These are phyloP conservation scores for Synchytrium microbalum DNA, from an alignment of 371 early-diverging fungal species.

Conservation along the genomic window DNA sequence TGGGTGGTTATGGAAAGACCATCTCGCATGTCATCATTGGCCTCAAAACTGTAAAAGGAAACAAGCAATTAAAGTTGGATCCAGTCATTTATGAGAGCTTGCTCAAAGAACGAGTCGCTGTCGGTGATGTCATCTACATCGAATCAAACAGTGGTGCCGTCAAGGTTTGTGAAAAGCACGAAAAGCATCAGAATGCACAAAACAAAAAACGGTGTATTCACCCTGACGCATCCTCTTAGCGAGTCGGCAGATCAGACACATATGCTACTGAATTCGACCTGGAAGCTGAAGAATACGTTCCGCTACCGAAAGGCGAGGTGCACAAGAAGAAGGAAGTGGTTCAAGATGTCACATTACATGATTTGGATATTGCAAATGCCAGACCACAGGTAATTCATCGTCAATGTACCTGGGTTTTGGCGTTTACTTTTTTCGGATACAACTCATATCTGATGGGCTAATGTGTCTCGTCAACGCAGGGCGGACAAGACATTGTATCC, in stretches of 20 bases:
- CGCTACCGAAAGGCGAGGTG: constrained; percentile 98
- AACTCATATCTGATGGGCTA: too few species aligned
- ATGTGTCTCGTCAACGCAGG: too few species aligned
- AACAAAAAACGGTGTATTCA: too few species aligned
- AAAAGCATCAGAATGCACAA: background rate
- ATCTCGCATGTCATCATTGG: constrained; percentile 93
- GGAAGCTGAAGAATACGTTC: constrained; percentile 95
- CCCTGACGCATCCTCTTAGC: constrained; percentile 31
- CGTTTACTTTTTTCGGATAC: background rate
- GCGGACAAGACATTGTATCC: constrained; percentile 94
- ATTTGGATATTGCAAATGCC: constrained; percentile 97
- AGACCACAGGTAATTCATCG: constrained; percentile 58
- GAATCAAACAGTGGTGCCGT: constrained; percentile 97
- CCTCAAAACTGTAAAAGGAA: constrained; percentile 97
- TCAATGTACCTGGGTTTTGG: background rate
- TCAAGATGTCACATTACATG: constrained; percentile 97
- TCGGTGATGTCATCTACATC: constrained; percentile 98
- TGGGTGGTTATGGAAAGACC: constrained; percentile 90
- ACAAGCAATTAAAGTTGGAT: constrained; percentile 95
- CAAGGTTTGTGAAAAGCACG: constrained; percentile 46
- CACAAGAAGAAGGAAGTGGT: constrained; percentile 96
- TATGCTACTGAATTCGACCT: constrained; percentile 94
- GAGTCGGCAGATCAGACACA: constrained; percentile 93
- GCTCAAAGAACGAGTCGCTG: constrained; percentile 91
- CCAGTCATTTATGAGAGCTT: constrained; percentile 95